Evolutionary conservation across 495 filamentous ascomycete species (phyloP).

Genomic region (Aspergillus conjunctus): DNA sequence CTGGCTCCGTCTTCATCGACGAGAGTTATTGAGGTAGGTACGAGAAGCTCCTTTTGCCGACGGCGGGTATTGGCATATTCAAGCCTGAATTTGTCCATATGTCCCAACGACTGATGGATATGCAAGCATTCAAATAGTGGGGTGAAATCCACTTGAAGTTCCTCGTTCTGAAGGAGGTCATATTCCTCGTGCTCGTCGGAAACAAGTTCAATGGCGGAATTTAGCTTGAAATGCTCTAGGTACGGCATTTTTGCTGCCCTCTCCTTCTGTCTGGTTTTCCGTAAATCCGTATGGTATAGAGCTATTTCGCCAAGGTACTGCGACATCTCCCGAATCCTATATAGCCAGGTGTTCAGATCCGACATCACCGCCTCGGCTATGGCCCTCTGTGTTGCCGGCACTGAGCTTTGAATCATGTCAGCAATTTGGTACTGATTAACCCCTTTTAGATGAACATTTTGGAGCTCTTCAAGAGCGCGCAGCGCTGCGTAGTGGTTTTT

Average conservation of each 20-base stretch:
- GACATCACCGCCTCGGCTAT: slow-evolving; percentile 97
- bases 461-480: slow-evolving; percentile 90
- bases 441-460: slow-evolving; percentile 92
- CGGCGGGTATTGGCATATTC: slow-evolving; percentile 90
- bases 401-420: slow-evolving; percentile 91
- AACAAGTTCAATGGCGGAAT: slow-evolving; percentile 93
- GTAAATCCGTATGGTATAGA: slow-evolving; percentile 89
- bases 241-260: slow-evolving; percentile 70
- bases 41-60: slow-evolving; percentile 85
- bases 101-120: slow-evolving; percentile 93
- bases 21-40: slow-evolving; percentile 72
- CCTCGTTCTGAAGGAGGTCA: slow-evolving; percentile 90
- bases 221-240: slow-evolving; percentile 81
- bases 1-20: slow-evolving; percentile 72
- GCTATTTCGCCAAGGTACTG: slow-evolving; percentile 96
- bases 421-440: slow-evolving; percentile 94
- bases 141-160: slow-evolving; percentile 89
- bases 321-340: slow-evolving; percentile 89
- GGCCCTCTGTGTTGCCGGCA: slow-evolving; percentile 86
- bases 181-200: slow-evolving; percentile 95
- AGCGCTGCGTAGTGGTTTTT: slow-evolving; percentile 96
- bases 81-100: slow-evolving; percentile 83
- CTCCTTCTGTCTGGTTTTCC: slow-evolving; percentile 81
- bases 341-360: slow-evolving; percentile 98
- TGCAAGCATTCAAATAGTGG: slow-evolving; percentile 94